Conservation (phyloP, 345 rosid species). For the Camelina sativa region DNA sequence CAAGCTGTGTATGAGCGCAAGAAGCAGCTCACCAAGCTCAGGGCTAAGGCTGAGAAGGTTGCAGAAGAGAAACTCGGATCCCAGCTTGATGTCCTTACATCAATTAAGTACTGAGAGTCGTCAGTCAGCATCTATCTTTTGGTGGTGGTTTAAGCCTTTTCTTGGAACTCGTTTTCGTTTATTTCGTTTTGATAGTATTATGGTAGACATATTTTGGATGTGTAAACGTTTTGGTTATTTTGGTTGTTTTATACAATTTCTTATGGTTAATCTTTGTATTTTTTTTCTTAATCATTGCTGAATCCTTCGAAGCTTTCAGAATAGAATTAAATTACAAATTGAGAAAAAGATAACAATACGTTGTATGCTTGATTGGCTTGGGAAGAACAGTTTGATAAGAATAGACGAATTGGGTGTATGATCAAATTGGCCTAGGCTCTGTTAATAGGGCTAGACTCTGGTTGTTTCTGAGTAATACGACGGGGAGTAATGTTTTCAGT, state of each 20-base stretch:
- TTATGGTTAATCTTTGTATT: background rate
- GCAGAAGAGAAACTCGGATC: slow-evolving; percentile 89
- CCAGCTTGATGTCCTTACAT: slow-evolving; percentile 64
- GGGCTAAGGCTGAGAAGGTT: slow-evolving; percentile 78
- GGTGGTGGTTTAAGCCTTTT: background rate
- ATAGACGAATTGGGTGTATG: too few species aligned
- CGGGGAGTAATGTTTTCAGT: too few species aligned
- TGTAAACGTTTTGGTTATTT: background rate
- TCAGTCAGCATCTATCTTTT: background rate
- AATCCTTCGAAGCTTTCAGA: background rate
- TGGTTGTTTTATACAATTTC: background rate
- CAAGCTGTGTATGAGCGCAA: slow-evolving; percentile 72
- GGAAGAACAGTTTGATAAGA: too few species aligned
- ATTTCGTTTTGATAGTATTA: background rate
- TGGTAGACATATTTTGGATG: background rate
- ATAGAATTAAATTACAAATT: too few species aligned
- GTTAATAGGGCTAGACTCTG: too few species aligned
- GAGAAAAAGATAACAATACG: too few species aligned
- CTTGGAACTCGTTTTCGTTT: background rate
- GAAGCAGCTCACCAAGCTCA: slow-evolving; percentile 77
- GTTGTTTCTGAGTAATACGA: too few species aligned
- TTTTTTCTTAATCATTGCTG: background rate
- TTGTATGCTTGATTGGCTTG: too few species aligned
- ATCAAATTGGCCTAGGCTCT: too few species aligned
- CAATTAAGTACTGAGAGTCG: slow-evolving; percentile 60